Evolutionary conservation across 345 rosid species (phyloP).

Genomic region (Hirschfeldia incana): DNA sequence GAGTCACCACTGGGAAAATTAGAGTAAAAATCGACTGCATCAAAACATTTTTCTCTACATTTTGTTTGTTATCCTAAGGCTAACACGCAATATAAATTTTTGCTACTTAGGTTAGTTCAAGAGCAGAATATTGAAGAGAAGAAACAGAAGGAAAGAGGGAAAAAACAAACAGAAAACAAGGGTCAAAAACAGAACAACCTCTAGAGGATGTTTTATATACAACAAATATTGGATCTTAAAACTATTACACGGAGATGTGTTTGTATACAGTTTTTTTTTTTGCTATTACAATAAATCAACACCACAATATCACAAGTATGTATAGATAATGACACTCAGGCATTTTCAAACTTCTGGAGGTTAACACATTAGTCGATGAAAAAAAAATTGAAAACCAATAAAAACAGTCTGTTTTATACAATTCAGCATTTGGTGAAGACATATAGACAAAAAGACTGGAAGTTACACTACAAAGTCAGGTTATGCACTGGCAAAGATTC

Average conservation of each 20-base stretch:
- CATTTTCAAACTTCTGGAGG: background rate
- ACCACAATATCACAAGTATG: too few relatives aligned
- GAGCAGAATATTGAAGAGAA: background rate
- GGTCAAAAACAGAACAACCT: background rate
- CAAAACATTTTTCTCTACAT: background rate
- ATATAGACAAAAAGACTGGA: too few relatives aligned
- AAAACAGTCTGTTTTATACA: background rate
- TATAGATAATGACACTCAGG: background rate
- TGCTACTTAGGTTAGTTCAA: background rate
- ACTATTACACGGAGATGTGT: too few relatives aligned
- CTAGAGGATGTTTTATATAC: background rate
- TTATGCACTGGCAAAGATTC: too few relatives aligned
- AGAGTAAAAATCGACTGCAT: slow-evolving; percentile 21
- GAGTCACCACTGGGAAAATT: slow-evolving; percentile 76
- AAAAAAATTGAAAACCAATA: background rate
- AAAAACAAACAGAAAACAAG: background rate
- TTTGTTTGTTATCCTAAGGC: background rate
- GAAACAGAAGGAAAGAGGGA: background rate
- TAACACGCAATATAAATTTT: background rate
- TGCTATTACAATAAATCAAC: too few relatives aligned
- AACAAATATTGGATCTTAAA: background rate
- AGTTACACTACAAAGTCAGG: too few relatives aligned
- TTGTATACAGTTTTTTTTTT: too few relatives aligned
- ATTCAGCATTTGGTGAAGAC: background rate
- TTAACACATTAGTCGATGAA: background rate